A percentile compares a stretch with the other conserved stretches of the same genome.
These are phyloP conservation scores for Oryza meyeriana DNA, from an alignment of 176 grass and related monocot genomes.

Conservation along the genomic window DNA sequence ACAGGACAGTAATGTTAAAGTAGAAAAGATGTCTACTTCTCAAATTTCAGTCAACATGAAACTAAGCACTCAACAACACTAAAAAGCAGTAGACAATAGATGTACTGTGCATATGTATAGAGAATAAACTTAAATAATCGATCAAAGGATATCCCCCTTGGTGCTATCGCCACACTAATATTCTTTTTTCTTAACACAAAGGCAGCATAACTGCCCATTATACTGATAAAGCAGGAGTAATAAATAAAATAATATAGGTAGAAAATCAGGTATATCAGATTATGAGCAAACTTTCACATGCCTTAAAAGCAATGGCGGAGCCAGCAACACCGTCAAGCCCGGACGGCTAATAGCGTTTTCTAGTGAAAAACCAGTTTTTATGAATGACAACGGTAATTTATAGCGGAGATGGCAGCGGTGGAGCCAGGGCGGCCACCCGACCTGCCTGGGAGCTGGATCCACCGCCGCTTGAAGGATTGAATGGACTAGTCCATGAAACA, in stretches of 20 bases:
- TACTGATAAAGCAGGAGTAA: background rate
- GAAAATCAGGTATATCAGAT: background rate
- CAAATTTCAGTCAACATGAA: background rate
- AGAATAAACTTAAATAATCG: background rate
- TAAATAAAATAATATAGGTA: background rate
- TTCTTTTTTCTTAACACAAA: background rate
- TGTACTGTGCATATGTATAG: background rate
- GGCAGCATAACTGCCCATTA: background rate
- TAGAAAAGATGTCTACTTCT: background rate
- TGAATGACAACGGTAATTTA: too few relatives aligned
- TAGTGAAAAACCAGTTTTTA: too few relatives aligned
- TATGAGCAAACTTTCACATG: background rate
- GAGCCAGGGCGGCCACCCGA: too few relatives aligned
- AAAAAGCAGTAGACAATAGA: background rate
- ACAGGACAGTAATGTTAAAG: background rate
- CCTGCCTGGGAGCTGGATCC: too few relatives aligned
- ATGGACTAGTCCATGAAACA: background rate
- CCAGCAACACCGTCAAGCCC: too few relatives aligned
- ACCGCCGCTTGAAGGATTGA: background rate
- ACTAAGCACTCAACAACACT: background rate
- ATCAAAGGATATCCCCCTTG: background rate
- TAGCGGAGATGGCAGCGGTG: too few relatives aligned
- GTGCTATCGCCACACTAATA: background rate
- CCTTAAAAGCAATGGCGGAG: too few relatives aligned
- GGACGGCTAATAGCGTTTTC: too few relatives aligned